A percentile compares a stretch with the other conserved stretches of the same genome.
Evolutionary conservation across 768 basidiomycete species (phyloP).

Genomic region (Tephrocybe sp.): DNA sequence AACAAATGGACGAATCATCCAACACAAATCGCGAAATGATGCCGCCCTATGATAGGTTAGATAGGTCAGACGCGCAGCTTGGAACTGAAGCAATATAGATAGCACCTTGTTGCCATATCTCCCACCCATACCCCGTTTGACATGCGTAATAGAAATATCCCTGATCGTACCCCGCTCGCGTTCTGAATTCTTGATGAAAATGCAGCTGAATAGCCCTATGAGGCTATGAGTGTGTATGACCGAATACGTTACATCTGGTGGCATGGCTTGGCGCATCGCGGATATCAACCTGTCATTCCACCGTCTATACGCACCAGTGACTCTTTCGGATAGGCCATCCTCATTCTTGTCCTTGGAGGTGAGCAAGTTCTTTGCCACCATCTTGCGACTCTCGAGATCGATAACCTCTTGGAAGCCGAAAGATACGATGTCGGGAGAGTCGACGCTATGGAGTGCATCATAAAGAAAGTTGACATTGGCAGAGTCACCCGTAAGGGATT

Average conservation of each 20-base stretch:
- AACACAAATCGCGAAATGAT: slow-evolving; percentile 89
- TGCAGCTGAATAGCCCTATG: slow-evolving; percentile 82
- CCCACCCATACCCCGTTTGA: slow-evolving; percentile 93
- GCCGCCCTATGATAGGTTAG: slow-evolving; percentile 58
- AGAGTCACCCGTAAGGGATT: slow-evolving; percentile 59
- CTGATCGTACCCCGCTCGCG: slow-evolving; percentile 46
- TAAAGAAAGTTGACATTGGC: slow-evolving; percentile 82
- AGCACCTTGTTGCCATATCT: slow-evolving; percentile 93
- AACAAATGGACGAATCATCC: slow-evolving; percentile 91
- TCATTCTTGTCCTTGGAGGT: slow-evolving; percentile 66
- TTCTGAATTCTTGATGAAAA: slow-evolving; percentile 73
- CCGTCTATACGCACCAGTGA: slow-evolving; percentile 82
- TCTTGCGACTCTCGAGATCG: slow-evolving; percentile 89
- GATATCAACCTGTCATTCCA: slow-evolving; percentile 83
- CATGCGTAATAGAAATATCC: slow-evolving; percentile 72
- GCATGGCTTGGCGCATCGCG: slow-evolving; percentile 75
- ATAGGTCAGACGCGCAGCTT: not conserved
- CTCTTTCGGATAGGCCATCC: slow-evolving; percentile 72
- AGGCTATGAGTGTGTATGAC: slow-evolving; percentile 84
- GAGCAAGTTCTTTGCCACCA: slow-evolving; percentile 89
- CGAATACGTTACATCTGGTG: slow-evolving; percentile 71
- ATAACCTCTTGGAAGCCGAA: slow-evolving; percentile 98
- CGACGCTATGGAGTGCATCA: slow-evolving; percentile 71
- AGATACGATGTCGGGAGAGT: slow-evolving; percentile 82
- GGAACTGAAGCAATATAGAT: not conserved